Evolutionary conservation across 164 flowering plant species (phyloP), one percentile per base, ranked within the genome.

Genomic region (Brasenia schreberi): DNA sequence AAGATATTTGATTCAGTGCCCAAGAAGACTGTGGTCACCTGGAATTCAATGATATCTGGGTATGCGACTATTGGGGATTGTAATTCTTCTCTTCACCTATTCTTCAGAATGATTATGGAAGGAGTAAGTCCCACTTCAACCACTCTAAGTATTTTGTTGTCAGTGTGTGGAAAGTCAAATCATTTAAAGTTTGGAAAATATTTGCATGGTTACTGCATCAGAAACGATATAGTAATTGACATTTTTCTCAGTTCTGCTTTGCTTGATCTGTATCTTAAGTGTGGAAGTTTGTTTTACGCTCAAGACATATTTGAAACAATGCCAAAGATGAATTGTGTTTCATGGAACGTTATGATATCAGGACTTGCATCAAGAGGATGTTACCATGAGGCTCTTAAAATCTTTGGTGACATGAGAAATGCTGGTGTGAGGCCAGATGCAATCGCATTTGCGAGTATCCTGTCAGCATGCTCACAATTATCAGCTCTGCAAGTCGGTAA

Each of bases 281-380:
- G 92, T 73, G 82, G 83, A 67, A 65, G 49, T 59, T 73, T 82
- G 58, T 18, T 18, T 4, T 68, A 70, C n/a, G 92, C 96, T 60
- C 81, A 85, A 66, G 62, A 62, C 43, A 71, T 89, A 45, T 89
- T 89, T 62, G 19, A 68, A 33, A 59, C 43, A 49, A 75, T 76
- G 76, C 65, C 76, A 0, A 81, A 79, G 76, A 68, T 71, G 16
- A 73, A 73, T 66, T 76, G 79, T 3, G 80, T 80, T n/a, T 67
- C 77, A 45, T 89, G 89, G 92, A 87, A 87, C 69, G 80, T 84
- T 39, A 84, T 87, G 96, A 84, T 88, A 64, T 79, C 87, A 62
- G 92, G 96, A 14, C 81, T 82, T 73, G 87, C 80, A 61, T 65
- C 73, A 6, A 68, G 71, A 17, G 86, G 96, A 5, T 64, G 62